Conservation (phyloP, 2,329 filamentous ascomycete species). For the Ilyonectria mors-panacis region DNA sequence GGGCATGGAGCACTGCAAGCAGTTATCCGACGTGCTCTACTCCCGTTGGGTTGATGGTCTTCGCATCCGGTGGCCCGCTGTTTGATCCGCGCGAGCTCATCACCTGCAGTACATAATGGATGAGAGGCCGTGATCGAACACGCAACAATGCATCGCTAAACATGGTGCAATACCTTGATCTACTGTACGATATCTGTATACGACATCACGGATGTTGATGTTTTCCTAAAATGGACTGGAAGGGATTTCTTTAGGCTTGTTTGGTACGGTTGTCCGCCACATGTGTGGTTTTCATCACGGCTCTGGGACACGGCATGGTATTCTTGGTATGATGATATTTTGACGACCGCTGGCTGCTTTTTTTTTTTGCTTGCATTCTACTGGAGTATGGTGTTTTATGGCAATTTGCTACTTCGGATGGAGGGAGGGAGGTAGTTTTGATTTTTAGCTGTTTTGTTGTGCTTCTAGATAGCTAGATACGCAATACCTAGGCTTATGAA, state of each 20-base stretch:
- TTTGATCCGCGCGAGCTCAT: slow-evolving; percentile 36
- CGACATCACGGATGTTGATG: slow-evolving; percentile 16
- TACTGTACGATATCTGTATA: slow-evolving; percentile 25
- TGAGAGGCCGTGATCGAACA: slow-evolving; percentile 3
- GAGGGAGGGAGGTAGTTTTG: slow-evolving; percentile 31
- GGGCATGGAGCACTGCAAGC: slow-evolving; percentile 93
- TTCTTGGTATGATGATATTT: slow-evolving; percentile 43
- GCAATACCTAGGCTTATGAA: slow-evolving; percentile 7
- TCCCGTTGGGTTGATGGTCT: slow-evolving; percentile 90
- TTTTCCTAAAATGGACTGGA: slow-evolving; percentile 17
- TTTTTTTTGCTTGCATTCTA: slow-evolving; percentile 33
- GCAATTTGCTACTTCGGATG: slow-evolving; percentile 30
- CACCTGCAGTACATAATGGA: slow-evolving; percentile 8
- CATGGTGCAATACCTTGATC: neutral
- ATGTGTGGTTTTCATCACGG: slow-evolving; percentile 18
- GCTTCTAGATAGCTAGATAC: slow-evolving; percentile 27
- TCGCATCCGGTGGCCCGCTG: slow-evolving; percentile 76
- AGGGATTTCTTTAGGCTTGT: slow-evolving; percentile 1
- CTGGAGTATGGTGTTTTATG: slow-evolving; percentile 31
- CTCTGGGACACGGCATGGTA: slow-evolving; percentile 26
- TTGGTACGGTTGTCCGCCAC: neutral
- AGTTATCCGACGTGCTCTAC: slow-evolving; percentile 92
- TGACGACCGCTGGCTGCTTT: slow-evolving; percentile 29
- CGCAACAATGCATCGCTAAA: neutral
- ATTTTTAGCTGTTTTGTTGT: slow-evolving; percentile 26